These are phyloP conservation scores for Podospora conica DNA, from an alignment of 495 filamentous ascomycete genomes.

Conservation along the genomic window DNA sequence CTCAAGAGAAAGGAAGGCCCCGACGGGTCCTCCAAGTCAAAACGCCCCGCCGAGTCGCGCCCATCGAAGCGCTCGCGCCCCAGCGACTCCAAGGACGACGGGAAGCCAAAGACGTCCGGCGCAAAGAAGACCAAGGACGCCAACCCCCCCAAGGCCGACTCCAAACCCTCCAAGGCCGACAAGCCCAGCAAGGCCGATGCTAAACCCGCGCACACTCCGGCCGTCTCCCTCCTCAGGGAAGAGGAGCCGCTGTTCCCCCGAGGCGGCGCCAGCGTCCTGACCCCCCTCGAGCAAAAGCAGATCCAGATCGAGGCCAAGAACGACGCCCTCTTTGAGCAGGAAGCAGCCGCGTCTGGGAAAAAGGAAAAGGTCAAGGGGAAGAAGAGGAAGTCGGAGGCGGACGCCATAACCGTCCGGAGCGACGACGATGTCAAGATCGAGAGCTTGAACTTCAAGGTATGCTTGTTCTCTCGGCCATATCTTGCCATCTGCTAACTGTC, in stretches of 20 bases:
- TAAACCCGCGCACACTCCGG: slow-evolving; percentile 21
- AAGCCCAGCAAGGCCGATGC: slow-evolving; percentile 1
- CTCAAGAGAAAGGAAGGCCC: slow-evolving; percentile 46
- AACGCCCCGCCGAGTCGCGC: slow-evolving; percentile 28
- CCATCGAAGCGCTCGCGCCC: slow-evolving; percentile 41
- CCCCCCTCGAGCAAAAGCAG: slow-evolving; percentile 90
- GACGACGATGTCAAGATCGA: slow-evolving; percentile 68
- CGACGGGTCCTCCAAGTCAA: slow-evolving; percentile 35
- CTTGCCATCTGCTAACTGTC: slow-evolving; percentile 32
- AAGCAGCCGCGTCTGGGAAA: slow-evolving; percentile 41
- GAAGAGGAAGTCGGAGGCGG: slow-evolving; percentile 50
- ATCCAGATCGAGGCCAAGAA: slow-evolving; percentile 88
- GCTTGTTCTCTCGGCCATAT: slow-evolving; percentile 5
- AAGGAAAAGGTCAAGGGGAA: slow-evolving; percentile 44
- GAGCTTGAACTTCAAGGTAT: slow-evolving; percentile 82
- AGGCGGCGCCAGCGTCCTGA: slow-evolving; percentile 84
- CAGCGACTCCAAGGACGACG: slow-evolving; percentile 29
- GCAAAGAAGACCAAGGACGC: slow-evolving; percentile 21
- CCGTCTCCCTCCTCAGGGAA: slow-evolving; percentile 46
- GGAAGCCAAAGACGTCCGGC: slow-evolving; percentile 14
- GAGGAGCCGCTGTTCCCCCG: slow-evolving; percentile 88
- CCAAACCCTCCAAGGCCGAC: slow-evolving; percentile 7
- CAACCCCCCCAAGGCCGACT: slow-evolving; percentile 12
- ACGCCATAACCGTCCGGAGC: slow-evolving; percentile 42
- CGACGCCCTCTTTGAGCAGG: slow-evolving; percentile 90